Percentiles rank a stretch among this genome's conserved stretches.
Conservation (phyloP, 345 rosid genomes). For the Kandelia obovata region DNA sequence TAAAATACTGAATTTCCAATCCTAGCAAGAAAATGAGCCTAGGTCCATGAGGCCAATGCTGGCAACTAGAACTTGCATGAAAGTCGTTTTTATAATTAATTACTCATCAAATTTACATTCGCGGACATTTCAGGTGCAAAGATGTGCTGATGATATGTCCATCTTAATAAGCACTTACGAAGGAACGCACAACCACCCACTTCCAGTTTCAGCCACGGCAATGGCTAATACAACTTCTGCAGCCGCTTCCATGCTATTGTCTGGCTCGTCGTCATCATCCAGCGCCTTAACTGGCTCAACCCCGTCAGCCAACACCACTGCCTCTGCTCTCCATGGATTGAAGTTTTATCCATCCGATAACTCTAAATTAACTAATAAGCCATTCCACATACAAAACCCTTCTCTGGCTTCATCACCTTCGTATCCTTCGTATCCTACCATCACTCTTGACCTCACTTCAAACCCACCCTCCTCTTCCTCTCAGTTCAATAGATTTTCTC, state of each 20-base stretch:
- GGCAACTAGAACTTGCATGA: too few relatives aligned
- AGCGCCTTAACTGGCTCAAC: conserved; percentile 23
- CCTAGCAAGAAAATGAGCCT: too few relatives aligned
- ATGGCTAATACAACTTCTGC: conserved; percentile 95
- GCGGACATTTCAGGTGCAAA: conserved; percentile 58
- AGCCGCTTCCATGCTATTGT: conserved; percentile 80
- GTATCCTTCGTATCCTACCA: conserved; percentile 61
- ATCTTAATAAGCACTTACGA: conserved; percentile 85
- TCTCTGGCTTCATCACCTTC: conserved; percentile 47
- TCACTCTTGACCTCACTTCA: conserved; percentile 84
- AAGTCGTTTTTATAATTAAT: not conserved
- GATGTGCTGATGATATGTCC: conserved; percentile 82
- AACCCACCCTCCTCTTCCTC: conserved; percentile 31
- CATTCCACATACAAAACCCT: conserved; percentile 43
- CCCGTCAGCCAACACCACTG: conserved; percentile 10
- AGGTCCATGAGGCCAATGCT: too few relatives aligned
- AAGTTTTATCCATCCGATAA: conserved; percentile 47
- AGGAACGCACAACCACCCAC: conserved; percentile 93
- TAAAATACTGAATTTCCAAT: too few relatives aligned
- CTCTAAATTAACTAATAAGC: conserved; percentile 29
- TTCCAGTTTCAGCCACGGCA: conserved; percentile 80
- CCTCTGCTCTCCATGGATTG: conserved; percentile 44
- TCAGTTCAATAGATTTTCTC: conserved; percentile 33
- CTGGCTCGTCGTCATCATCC: conserved; percentile 46
- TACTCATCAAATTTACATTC: not conserved